These are phyloP conservation scores for Curvularia hawaiiensis DNA, from an alignment of 2,329 filamentous ascomycete species.

Conservation along the genomic window DNA sequence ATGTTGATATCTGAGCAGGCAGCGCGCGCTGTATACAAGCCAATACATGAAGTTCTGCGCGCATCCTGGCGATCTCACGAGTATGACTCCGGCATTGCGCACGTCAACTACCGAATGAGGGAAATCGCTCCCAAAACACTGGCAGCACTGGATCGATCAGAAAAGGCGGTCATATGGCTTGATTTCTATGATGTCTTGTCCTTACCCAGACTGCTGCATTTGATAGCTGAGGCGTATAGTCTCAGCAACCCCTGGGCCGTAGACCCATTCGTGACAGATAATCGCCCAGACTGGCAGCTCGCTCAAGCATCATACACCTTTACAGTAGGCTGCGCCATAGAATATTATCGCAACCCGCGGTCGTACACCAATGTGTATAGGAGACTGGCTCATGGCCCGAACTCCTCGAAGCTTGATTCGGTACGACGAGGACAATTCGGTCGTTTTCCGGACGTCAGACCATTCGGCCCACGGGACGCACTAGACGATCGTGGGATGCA, in stretches of 20 bases:
- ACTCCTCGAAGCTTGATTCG: not conserved
- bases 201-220: not conserved
- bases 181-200: not conserved
- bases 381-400: no score
- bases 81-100: not conserved
- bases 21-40: not conserved
- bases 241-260: not conserved
- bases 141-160: not conserved
- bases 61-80: not conserved
- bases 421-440: not conserved
- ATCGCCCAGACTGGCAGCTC: not conserved
- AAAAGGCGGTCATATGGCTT: not conserved
- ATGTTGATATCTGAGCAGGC: not conserved
- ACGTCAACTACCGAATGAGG: not conserved
- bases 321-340: no score
- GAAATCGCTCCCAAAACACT: not conserved
- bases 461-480: no score
- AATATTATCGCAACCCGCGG: not conserved
- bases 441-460: no score
- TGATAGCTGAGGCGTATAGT: not conserved
- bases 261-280: not conserved
- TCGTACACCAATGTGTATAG: not conserved
- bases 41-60: not conserved
- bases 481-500: no score
- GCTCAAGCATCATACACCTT: not conserved